Conservation (phyloP, 1,284 basidiomycete species). For the Ceratobasidium sp. region DNA sequence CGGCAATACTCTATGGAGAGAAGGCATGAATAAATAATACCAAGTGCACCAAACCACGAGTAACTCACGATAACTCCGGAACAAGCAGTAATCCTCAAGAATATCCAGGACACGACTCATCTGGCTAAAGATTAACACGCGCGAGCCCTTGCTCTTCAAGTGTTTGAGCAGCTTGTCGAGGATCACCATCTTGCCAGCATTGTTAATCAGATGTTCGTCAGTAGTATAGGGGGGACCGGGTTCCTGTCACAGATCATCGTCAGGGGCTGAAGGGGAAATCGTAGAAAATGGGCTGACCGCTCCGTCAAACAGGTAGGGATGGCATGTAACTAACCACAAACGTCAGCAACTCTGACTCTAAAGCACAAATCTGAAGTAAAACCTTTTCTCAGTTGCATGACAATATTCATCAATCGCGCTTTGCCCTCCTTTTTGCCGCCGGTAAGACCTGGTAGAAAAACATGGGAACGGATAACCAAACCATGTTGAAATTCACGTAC, state of each 20-base stretch:
- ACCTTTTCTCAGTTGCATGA: slow-evolving; percentile 91
- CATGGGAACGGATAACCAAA: not conserved
- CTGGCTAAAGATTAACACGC: slow-evolving; percentile 97
- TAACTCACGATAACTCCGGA: slow-evolving; percentile 82
- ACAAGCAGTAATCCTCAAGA: slow-evolving; percentile 96
- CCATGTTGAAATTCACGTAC: slow-evolving; percentile 52
- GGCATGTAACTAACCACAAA: slow-evolving; percentile 66
- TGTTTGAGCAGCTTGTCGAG: slow-evolving; percentile 89
- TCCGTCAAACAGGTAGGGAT: slow-evolving; percentile 86
- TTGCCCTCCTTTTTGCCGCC: slow-evolving; percentile 97
- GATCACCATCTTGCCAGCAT: slow-evolving; percentile 97
- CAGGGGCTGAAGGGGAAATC: not conserved
- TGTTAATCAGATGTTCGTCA: slow-evolving; percentile 94
- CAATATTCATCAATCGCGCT: slow-evolving; percentile 97
- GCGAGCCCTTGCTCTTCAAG: slow-evolving; percentile 92
- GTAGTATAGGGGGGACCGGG: slow-evolving; percentile 98
- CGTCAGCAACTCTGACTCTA: not conserved
- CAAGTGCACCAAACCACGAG: not conserved
- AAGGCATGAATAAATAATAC: no score
- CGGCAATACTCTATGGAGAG: slow-evolving; percentile 83
- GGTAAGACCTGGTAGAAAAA: slow-evolving; percentile 65
- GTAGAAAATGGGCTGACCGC: slow-evolving; percentile 60
- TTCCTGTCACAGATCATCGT: slow-evolving; percentile 61
- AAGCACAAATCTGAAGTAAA: not conserved
- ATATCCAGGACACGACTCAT: slow-evolving; percentile 98